A percentile compares a stretch with the other conserved stretches of the same genome.
Evolutionary conservation across 257 asterid genomes (phyloP).

Genomic region (Paraleonurus japonicus): DNA sequence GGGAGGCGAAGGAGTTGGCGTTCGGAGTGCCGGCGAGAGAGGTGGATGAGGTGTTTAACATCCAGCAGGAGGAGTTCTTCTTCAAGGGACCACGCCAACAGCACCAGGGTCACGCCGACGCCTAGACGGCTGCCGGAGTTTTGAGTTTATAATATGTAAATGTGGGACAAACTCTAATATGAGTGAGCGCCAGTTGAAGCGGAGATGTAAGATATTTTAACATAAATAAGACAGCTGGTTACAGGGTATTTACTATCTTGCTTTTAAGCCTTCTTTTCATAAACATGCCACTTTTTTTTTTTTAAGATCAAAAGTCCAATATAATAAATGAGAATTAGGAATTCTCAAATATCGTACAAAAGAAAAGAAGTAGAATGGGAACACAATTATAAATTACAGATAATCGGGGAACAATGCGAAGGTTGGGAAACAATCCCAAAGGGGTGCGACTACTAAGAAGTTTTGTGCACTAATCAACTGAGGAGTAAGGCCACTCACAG

Average conservation of each 20-base stretch:
- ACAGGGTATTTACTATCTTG: background rate
- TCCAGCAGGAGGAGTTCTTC: slow-evolving; percentile 56
- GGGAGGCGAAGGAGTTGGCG: slow-evolving; percentile 57
- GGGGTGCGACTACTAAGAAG: no score
- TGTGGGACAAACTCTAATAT: background rate
- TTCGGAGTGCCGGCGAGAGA: slow-evolving; percentile 59
- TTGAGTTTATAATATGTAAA: slow-evolving; percentile 21
- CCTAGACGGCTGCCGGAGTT: slow-evolving; percentile 1
- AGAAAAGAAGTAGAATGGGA: no score
- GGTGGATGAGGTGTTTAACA: slow-evolving; percentile 55
- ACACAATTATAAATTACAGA: no score
- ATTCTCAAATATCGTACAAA: no score
- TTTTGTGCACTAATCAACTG: no score
- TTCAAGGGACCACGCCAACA: slow-evolving; percentile 63
- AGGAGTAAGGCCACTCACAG: no score
- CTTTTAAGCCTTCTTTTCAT: no score
- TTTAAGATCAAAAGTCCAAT: no score
- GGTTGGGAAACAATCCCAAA: no score
- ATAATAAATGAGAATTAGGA: no score
- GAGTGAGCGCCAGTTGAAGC: background rate
- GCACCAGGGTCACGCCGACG: slow-evolving; percentile 29
- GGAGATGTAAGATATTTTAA: background rate
- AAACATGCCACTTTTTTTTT: no score
- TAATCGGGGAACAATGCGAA: no score
- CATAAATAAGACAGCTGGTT: slow-evolving; percentile 26